Percentiles rank a stretch among this genome's conserved stretches.
Conservation (phyloP, 495 filamentous ascomycete species). For the Lasiosphaeria hispida region DNA sequence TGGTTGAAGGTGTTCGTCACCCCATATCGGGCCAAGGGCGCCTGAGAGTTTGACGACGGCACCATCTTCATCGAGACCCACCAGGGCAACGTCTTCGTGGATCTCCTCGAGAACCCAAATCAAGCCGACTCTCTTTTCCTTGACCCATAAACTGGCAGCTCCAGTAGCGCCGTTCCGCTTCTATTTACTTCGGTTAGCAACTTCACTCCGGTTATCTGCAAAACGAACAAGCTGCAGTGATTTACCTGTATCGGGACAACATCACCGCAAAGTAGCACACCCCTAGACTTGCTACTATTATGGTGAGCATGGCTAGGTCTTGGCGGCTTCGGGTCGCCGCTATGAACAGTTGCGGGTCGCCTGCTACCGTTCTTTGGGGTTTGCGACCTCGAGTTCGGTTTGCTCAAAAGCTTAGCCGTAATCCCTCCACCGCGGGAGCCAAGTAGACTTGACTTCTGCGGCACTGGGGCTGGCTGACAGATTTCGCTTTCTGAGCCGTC, state of each 20-base stretch:
- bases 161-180: conserved; percentile 91
- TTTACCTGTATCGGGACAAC: conserved; percentile 76
- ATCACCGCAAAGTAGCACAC: conserved; percentile 91
- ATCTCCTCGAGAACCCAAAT: conserved; percentile 99
- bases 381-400: conserved; percentile 71
- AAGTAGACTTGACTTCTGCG: conserved; percentile 49
- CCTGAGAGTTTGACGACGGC: conserved; percentile 65
- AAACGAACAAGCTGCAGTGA: background rate
- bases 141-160: conserved; percentile 94
- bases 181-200: conserved; percentile 39
- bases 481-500: conserved; percentile 44
- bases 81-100: conserved; percentile 79
- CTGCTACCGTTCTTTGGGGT: conserved; percentile 41
- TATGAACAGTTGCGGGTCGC: conserved; percentile 72
- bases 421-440: conserved; percentile 69
- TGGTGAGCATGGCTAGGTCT: conserved; percentile 55
- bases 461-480: conserved; percentile 44
- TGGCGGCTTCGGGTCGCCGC: conserved; percentile 61
- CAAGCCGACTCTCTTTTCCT: conserved; percentile 88
- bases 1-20: conserved; percentile 58
- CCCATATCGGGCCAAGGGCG: conserved; percentile 75
- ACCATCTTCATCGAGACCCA: conserved; percentile 72
- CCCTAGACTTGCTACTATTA: conserved; percentile 71
- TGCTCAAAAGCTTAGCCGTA: conserved; percentile 81
- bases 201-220: background rate